Conservation (phyloP, 176 grass and related monocot species). For the Musa acuminata region DNA sequence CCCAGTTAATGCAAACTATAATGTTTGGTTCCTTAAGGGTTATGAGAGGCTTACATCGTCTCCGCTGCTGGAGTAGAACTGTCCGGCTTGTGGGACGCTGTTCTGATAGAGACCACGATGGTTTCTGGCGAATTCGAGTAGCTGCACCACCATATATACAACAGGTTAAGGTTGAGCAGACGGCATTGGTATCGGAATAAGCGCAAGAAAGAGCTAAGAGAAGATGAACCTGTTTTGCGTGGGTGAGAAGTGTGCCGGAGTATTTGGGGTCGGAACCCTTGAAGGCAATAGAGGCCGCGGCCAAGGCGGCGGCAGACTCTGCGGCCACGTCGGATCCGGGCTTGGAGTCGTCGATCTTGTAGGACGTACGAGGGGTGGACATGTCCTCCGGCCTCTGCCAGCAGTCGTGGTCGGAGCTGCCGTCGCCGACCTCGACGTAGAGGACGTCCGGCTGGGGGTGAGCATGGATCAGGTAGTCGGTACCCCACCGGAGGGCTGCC, state of each 20-base stretch:
- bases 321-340: slow-evolving; percentile 66
- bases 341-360: slow-evolving; percentile 21
- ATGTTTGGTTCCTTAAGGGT: neutral
- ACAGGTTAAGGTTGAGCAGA: too few species aligned
- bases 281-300: slow-evolving; percentile 46
- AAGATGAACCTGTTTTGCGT: slow-evolving; percentile 40
- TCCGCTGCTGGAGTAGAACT: slow-evolving; percentile 56
- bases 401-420: slow-evolving; percentile 64
- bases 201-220: too few species aligned
- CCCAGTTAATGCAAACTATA: neutral
- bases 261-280: neutral
- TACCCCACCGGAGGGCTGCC: slow-evolving; percentile 56
- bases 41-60: slow-evolving; percentile 37
- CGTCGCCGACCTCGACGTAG: slow-evolving; percentile 76
- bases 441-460: slow-evolving; percentile 36
- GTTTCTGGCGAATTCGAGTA: slow-evolving; percentile 57
- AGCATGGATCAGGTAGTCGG: slow-evolving; percentile 58
- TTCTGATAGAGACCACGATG: slow-evolving; percentile 50
- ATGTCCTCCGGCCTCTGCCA: slow-evolving; percentile 92
- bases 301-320: slow-evolving; percentile 60
- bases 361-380: slow-evolving; percentile 45
- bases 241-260: slow-evolving; percentile 30
- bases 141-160: slow-evolving; percentile 20
- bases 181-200: too few species aligned
- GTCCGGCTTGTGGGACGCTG: slow-evolving; percentile 33